phyloP scores from a whole-genome alignment of 2,329 filamentous ascomycete genomes.

The Colletotrichum echinochloae region DNA sequence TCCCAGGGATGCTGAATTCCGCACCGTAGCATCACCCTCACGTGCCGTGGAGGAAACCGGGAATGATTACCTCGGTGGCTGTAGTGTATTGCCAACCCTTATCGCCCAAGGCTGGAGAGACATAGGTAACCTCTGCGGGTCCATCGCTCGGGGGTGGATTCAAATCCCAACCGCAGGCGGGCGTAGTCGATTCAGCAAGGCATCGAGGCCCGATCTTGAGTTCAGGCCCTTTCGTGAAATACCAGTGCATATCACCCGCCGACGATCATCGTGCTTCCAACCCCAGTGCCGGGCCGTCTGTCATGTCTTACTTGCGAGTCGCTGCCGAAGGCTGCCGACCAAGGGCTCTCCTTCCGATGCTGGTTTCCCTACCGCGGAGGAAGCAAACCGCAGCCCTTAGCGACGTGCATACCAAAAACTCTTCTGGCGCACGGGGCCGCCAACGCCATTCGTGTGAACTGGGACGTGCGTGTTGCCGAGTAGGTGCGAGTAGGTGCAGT shows the following conservation, averaged over 20 bases:
- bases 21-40: slow-evolving; percentile 22
- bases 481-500: background rate
- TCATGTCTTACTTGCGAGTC: background rate
- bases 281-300: background rate
- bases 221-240: background rate
- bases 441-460: background rate
- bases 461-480: background rate
- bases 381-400: background rate
- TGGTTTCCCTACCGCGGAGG: background rate
- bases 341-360: background rate
- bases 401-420: background rate
- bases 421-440: background rate
- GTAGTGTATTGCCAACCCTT: background rate
- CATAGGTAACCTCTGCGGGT: background rate
- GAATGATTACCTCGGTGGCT: slow-evolving; percentile 17
- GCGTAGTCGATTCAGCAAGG: background rate
- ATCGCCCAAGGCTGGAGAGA: background rate
- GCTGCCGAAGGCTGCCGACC: background rate
- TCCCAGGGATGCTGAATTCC: slow-evolving; percentile 28
- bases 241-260: background rate
- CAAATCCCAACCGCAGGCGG: background rate
- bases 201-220: background rate
- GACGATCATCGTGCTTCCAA: background rate
- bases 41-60: background rate
- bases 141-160: background rate